Base-by-base conservation (phyloP, 2,329 filamentous ascomycete species). In the Xylaria sp. region DNA sequence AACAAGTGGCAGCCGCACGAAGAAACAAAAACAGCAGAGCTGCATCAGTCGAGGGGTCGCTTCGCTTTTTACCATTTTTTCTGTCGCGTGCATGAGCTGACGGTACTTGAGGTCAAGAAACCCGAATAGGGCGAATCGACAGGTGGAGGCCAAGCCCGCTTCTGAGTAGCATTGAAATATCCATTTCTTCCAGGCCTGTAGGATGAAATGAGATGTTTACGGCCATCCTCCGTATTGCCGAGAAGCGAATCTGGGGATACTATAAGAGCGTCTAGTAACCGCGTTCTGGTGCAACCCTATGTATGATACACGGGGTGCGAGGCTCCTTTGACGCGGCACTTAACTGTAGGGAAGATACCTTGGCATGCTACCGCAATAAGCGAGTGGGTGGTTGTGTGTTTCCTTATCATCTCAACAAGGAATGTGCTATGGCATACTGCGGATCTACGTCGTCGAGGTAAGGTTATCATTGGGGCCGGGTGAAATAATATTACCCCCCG, bases 101-200 rank as follows among this genome's bases (percentile, higher is more conserved):
- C 48, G 43, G 67, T 53, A 32, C 65, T 36, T 23, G 20, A 65
- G 32, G 13, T 15, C 28, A 10, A 52, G 41, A 3, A 32, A 6
- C n/a, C 56, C 59, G 28, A 67, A 64, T 67, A 63, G 50, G 60
- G 55, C 34, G 64, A 60, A 58, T 12, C 25, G 66, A 55, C 46
- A 46, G 32, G 28, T 39, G 28, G 56, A 55, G 58, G 60, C 68
- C 64, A 69, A 65, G 65, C 52, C 57, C 60, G 64, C 45, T n/a
- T 39, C 20, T 58, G 43, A 69, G 43, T 50, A 50, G 4, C 39
- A 36, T 59, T 23, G 36, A 65, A 63, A 68, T 68, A 65, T 30
- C 65, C 68, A 68, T 68, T 68, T 68, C 62, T 70, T 65, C 68
- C 61, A 68, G 55, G 28, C 65, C 61, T 67, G 60, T 65, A 68